Conservation (phyloP, 495 filamentous ascomycete genomes). For the Daldinia caldariorum region DNA sequence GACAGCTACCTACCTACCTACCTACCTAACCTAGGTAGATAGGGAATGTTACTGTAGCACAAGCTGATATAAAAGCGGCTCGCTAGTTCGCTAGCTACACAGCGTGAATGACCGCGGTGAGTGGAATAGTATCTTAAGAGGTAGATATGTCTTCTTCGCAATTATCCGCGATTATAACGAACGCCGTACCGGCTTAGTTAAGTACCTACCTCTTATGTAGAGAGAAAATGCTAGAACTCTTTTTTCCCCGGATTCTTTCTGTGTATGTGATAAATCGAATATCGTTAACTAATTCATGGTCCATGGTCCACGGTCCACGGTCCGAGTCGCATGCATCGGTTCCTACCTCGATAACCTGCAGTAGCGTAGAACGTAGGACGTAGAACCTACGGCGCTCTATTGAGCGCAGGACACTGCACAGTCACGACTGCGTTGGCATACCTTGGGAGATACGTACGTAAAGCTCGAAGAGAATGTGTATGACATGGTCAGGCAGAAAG, state of each 20-base stretch:
- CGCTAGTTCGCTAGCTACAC: conserved; percentile 25
- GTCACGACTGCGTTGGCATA: conserved; percentile 37
- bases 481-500: conserved; percentile 27
- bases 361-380: conserved; percentile 35
- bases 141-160: background rate
- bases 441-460: background rate
- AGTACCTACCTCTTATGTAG: background rate
- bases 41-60: conserved; percentile 38
- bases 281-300: background rate
- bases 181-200: too few relatives aligned
- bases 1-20: too few relatives aligned
- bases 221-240: background rate
- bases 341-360: conserved; percentile 33
- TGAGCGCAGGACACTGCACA: conserved; percentile 34
- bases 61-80: conserved; percentile 27
- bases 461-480: conserved; percentile 14
- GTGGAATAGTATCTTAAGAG: background rate
- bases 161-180: background rate
- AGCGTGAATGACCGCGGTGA: conserved; percentile 4
- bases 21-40: background rate
- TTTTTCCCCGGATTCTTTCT: background rate
- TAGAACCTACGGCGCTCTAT: conserved; percentile 25
- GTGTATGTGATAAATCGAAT: conserved; percentile 9
- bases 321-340: conserved; percentile 22
- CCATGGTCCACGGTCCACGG: background rate